These are phyloP conservation scores for Actinomortierella wolfii DNA, from an alignment of 371 early-diverging fungal species.

Conservation along the genomic window DNA sequence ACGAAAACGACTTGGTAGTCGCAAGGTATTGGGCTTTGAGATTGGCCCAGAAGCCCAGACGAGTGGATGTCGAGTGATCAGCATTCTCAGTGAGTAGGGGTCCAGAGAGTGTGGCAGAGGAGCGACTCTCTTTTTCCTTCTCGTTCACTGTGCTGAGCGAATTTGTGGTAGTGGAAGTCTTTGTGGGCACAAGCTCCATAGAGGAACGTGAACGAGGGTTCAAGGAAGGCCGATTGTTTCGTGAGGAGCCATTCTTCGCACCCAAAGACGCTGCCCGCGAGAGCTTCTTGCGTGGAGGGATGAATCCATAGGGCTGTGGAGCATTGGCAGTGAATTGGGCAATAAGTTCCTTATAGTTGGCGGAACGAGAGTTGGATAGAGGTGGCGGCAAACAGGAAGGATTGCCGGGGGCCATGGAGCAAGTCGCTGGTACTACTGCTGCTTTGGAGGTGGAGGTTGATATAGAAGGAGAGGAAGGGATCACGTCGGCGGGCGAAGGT, in stretches of 20 bases:
- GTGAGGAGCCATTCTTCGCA: too few relatives aligned
- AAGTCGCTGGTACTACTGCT: slow-evolving; percentile 40
- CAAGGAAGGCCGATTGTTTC: too few relatives aligned
- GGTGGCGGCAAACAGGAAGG: slow-evolving; percentile 3
- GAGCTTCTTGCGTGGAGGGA: slow-evolving; percentile 51
- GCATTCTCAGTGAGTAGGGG: too few relatives aligned
- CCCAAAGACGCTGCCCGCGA: neutral
- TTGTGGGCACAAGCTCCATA: slow-evolving; percentile 10
- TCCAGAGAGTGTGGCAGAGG: too few relatives aligned
- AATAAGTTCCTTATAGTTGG: slow-evolving; percentile 55
- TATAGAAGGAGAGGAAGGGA: slow-evolving; percentile 12
- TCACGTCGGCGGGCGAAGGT: slow-evolving; percentile 33
- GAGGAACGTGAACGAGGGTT: slow-evolving; percentile 6
- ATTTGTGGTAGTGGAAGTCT: neutral
- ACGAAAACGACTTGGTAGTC: too few relatives aligned
- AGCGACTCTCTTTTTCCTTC: too few relatives aligned
- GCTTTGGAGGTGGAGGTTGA: slow-evolving; percentile 12
- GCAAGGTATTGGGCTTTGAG: slow-evolving; percentile 23
- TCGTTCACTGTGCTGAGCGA: too few relatives aligned
- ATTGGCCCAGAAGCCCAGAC: slow-evolving; percentile 17
- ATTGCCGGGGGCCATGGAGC: slow-evolving; percentile 32
- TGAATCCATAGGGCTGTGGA: slow-evolving; percentile 61
- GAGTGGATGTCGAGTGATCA: too few relatives aligned
- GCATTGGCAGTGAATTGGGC: slow-evolving; percentile 51
- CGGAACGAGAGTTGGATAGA: slow-evolving; percentile 27